Base-by-base conservation (phyloP, 345 rosid species). In the Anastatica hierochuntica region DNA sequence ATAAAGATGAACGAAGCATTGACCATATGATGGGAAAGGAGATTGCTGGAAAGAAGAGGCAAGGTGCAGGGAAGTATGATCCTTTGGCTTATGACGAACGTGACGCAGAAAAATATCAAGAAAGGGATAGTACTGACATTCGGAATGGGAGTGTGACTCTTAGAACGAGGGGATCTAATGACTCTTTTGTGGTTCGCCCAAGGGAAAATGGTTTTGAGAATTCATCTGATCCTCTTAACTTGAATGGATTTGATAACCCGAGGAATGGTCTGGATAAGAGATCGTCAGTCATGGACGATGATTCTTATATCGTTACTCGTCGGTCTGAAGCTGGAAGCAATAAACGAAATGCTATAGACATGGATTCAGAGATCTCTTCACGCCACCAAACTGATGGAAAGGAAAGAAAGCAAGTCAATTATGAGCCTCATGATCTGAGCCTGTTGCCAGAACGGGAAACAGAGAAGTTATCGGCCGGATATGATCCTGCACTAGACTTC, bases 401-500 rank as follows among this genome's bases (percentile, higher is more conserved):
- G 46, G 68, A 52, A 68, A 58, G 67, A 53, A 70, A 63, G 53
- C 76, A 64, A 52, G 66, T 63, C 62, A 82, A 73, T 50, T 88
- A 80, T 65, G 95, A 81, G 72, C 88, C 95, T 34, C 81, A 88
- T 68, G 95, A 76, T 62, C 72, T 81, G 30, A 88, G 73, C 49
- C 62, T 85, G 76, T 61, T 83, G 80, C 95, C 85, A 43, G 82
- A 80, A 64, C 88, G 94, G 47, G 82, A 74, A 44, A 30, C 66
- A 14, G 88, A 79, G 60, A 79, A 70, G 58, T 63, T 76, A 43
- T 60, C 74, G 2, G 64, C 48, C 55, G 82, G 80, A 12, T 92
- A 78, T 69, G 87, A 92, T 76, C 88, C 82, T 60, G 80, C 90
- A 48, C 58, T 88, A 51, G 95, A 92, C 69, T 83, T 76, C 74